Evolutionary conservation across 2,329 filamentous ascomycete genomes (phyloP).

Genomic region (Phaeosphaeria sp.): DNA sequence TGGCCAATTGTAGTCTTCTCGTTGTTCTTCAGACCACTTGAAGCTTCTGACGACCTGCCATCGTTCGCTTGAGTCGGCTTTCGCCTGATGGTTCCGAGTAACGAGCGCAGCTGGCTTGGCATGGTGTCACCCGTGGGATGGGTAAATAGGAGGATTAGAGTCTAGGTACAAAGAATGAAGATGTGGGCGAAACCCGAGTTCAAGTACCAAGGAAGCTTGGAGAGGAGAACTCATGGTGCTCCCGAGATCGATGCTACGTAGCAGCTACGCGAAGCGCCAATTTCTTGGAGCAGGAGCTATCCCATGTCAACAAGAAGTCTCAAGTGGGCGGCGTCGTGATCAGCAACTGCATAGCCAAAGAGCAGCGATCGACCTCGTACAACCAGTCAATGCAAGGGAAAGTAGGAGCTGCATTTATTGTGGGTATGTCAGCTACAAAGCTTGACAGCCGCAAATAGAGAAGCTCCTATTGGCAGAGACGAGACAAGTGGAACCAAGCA

Average conservation of each 20-base stretch:
- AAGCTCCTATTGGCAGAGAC: conserved; percentile 22
- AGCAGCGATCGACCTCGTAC: conserved; percentile 16
- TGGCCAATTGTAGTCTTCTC: conserved; percentile 43
- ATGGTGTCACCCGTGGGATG: conserved; percentile 12
- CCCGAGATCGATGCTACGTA: neutral
- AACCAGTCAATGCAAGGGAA: neutral
- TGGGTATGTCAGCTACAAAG: conserved; percentile 11
- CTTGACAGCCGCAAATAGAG: conserved; percentile 10
- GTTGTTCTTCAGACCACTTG: conserved; percentile 26
- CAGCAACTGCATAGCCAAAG: conserved; percentile 10
- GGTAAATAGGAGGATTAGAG: neutral
- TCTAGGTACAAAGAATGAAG: neutral
- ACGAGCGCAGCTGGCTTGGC: conserved; percentile 48
- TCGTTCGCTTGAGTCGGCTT: conserved; percentile 57
- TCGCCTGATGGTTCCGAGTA: conserved; percentile 55
- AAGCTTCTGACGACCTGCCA: conserved; percentile 48
- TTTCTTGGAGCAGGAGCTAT: conserved; percentile 12
- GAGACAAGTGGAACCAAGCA: conserved; percentile 18
- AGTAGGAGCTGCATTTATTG: conserved; percentile 4
- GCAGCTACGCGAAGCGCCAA: conserved; percentile 9
- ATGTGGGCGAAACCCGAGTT: neutral
- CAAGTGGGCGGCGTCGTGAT: conserved; percentile 8
- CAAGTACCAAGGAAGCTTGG: conserved; percentile 4
- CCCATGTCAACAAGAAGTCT: conserved; percentile 3
- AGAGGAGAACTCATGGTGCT: neutral